Base-by-base conservation (phyloP, 1,284 basidiomycete species). In the Marasmius sp. region DNA sequence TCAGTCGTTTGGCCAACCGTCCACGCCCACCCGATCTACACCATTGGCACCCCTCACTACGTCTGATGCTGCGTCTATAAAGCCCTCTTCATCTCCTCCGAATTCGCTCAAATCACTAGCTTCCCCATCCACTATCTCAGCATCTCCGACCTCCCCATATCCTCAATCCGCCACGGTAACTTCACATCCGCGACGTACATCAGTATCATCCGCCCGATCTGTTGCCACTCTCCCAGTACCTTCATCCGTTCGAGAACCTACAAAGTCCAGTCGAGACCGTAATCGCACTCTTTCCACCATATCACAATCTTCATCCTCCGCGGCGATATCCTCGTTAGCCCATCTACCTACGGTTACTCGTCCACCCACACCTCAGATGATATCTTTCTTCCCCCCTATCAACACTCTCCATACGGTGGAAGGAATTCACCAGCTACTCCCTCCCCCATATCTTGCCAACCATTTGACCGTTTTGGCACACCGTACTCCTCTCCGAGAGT, bases 401-500 rank as follows among this genome's bases (percentile, higher is more conserved):
- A 60, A 57, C 41, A 59, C 57, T 10, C 62, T 57, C 49, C 71
- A 79, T 63, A 74, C 75, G 54, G 58, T 39, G 55, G 52, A 49
- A 7, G 59, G 59, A 14, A 81, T 87, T 9, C 90, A 92, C 68
- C 83, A 87, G 1, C 75, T 91, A 20, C 75, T 92, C 12, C 90
- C 90, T 0, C 81, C 83, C 9, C 89, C 89, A 49, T 91, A 90
- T 70, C 71, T 89, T 63, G 82, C 78, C 65, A 82, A 86, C 59
- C 90, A 92, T 64, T 76, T 90, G 70, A 88, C 87, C 20, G 81
- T 89, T 56, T 75, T 90, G 36, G 76, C 81, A 33, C 80, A 85
- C 71, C 80, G 86, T 55, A 85, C 82, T 58, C 88, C 90, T 20
- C 76, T 92, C 57, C 78, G 82, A 67, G 89, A 91, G 70, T 85